Conservation (phyloP, 306 rosid genomes). For the Cyclanthera cordifolia region DNA sequence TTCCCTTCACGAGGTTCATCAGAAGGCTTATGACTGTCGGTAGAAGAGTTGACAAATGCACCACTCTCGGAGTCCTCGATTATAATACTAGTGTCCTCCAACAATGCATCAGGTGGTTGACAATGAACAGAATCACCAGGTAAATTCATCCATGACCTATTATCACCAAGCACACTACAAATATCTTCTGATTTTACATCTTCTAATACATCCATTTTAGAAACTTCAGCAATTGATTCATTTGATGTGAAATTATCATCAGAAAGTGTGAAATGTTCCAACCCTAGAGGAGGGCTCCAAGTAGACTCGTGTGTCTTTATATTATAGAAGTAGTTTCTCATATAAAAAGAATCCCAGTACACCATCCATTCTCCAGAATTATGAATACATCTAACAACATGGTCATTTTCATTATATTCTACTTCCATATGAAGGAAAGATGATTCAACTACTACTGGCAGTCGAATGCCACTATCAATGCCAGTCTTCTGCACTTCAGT, state of each 20-base stretch:
- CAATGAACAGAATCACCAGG: conserved; percentile 15
- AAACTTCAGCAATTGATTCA: conserved; percentile 13
- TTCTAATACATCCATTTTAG: conserved; percentile 24
- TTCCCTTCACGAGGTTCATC: conserved; percentile 26
- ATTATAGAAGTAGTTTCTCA: conserved; percentile 62
- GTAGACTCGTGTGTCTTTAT: conserved; percentile 45
- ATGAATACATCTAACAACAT: conserved; percentile 20
- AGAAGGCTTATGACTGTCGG: conserved; percentile 25
- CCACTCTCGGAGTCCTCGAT: conserved; percentile 24
- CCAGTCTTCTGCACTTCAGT: conserved; percentile 24
- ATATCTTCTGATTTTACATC: conserved; percentile 24
- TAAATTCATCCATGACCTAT: conserved; percentile 25
- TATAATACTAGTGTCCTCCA: conserved; percentile 23
- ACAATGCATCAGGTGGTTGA: conserved; percentile 23
- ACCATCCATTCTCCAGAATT: conserved; percentile 57
- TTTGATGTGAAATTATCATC: conserved; percentile 17
- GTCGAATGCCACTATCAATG: conserved; percentile 15
- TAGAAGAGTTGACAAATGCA: conserved; percentile 13
- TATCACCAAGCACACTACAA: conserved; percentile 20
- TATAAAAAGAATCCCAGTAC: conserved; percentile 58
- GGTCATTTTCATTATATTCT: conserved; percentile 17
- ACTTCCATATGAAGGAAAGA: conserved; percentile 20
- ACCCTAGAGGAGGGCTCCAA: conserved; percentile 64
- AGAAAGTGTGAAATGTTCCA: conserved; percentile 41
- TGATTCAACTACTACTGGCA: conserved; percentile 30